Evolutionary conservation across 768 basidiomycete species (phyloP), one percentile per base, ranked within the genome.

Genomic region (Coprinopsis sp.): DNA sequence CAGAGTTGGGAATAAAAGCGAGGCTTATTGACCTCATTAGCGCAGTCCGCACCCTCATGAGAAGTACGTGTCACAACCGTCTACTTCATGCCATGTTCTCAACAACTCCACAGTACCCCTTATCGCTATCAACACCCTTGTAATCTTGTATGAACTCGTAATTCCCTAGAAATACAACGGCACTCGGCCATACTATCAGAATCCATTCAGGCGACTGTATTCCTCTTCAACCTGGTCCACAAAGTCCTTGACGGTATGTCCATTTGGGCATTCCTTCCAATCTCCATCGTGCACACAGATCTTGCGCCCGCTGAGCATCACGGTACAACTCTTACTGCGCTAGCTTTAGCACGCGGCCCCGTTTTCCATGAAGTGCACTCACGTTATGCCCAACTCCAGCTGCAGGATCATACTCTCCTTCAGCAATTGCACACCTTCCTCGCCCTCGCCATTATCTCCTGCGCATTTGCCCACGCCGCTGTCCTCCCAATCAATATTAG

Each of bases 21-120:
- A 80, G 90, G 58, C 64, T 97, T 50, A 81, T 98, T 62, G 89
- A 90, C 70, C 80, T 99, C 57, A 96, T 97, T 52, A 81, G 87
- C 56, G 95, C 95, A 29, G 92, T 97, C 50, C 77, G 95, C 68
- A 98, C 95, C 37, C 75, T 99, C 57, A 91, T 98, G 90, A 82
- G 95, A 65, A 92, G 95, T 99, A 64, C 73, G 94, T 82, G 33
- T 29, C 29, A 49, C 18, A 44, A 36, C 46, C 43, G 11, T 44
- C 39, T 69, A 10, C 46, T 4, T 34, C 21, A 13, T 34, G 36
- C 38, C 40, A 19, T 19, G n/a, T 13, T 39, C 44, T 46, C 42
- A 24, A 38, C 44, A 48, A 43, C 39, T 41, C 24, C 56, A 18
- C 51, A 98, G 94, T 98, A 76, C 94, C 94, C 29, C 72, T 98